Base-by-base conservation (phyloP, 2,329 filamentous ascomycete genomes). In the Exophiala dermatitidis region DNA sequence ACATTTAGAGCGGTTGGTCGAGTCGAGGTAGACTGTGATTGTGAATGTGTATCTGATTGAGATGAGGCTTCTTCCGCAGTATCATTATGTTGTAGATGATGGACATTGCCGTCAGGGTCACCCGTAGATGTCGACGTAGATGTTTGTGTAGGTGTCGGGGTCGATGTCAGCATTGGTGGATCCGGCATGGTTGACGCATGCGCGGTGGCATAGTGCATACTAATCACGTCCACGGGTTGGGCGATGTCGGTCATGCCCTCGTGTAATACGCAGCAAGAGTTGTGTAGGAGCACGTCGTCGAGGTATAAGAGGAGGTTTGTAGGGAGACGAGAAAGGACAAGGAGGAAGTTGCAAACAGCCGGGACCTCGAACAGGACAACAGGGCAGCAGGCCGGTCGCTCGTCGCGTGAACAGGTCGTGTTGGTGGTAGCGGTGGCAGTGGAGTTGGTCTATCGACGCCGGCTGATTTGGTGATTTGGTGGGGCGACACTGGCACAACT, bases 201-300 rank as follows among this genome's bases (percentile, higher is more conserved):
- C 54, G 48, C 38, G 26, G 48, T 40, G 55, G 52, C 55, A 52
- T 57, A 38, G 34, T 57, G 55, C 55, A 57, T 54, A 36, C 36
- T 19, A 19, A 19, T 48, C 48, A 52, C 19, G 26, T 53, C 43
- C 28, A 37, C 30, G n/a, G 37, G 37, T 36, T 45, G 46, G 44
- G 50, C 43, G 36, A 30, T 31, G 36, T 46, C 48, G 51, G 52
- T 46, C 52, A 46, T 52, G 42, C 46, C 34, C 42, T 36, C 10
- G 7, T 12, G 46, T 9, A 26, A 41, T 3, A 43, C 40, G 19
- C 36, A 4, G 12, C n/a, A 19, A 36, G n/a, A 32, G 28, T 1
- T 45, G n/a, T 3, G 28, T 9, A 45, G 42, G 32, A 32, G 28
- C 12, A 45, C 3, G 29, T 45, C 29, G 38, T 50, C 7, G 49